These are phyloP conservation scores for Penicillium fuscoglaucum DNA, from an alignment of 2,329 filamentous ascomycete species.

Conservation along the genomic window DNA sequence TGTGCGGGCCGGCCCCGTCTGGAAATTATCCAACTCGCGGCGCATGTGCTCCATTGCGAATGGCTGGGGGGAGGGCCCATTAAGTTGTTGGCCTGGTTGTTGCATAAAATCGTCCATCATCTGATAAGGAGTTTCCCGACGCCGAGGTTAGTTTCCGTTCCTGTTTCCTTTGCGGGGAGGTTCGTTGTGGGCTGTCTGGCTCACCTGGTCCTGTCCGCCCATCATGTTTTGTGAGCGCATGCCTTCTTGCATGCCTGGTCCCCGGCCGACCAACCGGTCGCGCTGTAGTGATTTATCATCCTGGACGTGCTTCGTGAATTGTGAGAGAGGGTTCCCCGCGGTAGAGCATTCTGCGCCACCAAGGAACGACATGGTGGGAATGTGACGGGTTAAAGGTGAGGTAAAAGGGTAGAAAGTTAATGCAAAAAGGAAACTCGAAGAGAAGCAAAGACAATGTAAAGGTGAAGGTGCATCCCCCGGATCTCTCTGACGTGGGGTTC, in stretches of 20 bases:
- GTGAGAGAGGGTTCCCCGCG: conserved; percentile 89
- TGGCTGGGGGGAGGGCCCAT: conserved; percentile 55
- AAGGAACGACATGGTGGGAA: conserved; percentile 79
- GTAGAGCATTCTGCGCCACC: conserved; percentile 96
- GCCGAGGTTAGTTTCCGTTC: conserved; percentile 11
- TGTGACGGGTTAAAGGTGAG: background rate
- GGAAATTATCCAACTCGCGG: conserved; percentile 59
- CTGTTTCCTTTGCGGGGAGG: background rate
- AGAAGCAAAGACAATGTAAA: conserved; percentile 3
- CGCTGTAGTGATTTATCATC: conserved; percentile 94
- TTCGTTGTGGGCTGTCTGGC: conserved; percentile 5
- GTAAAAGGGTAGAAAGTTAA: background rate
- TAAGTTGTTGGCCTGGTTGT: conserved; percentile 62
- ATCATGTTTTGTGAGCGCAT: conserved; percentile 72
- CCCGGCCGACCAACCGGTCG: conserved; percentile 78
- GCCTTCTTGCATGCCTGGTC: conserved; percentile 69
- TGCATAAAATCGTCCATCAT: conserved; percentile 95
- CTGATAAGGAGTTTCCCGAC: conserved; percentile 50
- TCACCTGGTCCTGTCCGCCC: conserved; percentile 71
- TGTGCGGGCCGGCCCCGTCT: conserved; percentile 51
- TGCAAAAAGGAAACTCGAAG: background rate
- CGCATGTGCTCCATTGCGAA: conserved; percentile 69
- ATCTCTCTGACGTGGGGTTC: conserved; percentile 25
- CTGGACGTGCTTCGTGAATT: conserved; percentile 95
- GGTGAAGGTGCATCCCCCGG: conserved; percentile 12